phyloP scores from a whole-genome alignment of 129 eudicot species.

The Mikania micrantha region DNA sequence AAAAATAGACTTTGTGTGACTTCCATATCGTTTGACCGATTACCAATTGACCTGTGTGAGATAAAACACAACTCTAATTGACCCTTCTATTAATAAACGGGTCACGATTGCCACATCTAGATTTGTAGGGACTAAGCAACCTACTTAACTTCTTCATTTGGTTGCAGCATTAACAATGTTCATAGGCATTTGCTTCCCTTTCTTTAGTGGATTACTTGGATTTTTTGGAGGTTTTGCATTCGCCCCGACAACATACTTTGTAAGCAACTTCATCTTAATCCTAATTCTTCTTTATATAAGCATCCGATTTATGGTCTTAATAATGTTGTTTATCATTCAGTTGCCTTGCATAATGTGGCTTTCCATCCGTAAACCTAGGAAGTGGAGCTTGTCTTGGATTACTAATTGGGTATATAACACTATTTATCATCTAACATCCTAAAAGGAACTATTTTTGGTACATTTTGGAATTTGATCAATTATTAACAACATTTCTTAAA shows the following conservation, averaged over 20 bases:
- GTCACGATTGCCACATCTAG: not conserved
- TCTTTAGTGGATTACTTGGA: conserved; percentile 14
- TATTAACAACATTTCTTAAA: not conserved
- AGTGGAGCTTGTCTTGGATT: conserved; percentile 8
- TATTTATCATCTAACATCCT: not conserved
- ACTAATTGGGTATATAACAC: conserved; percentile 7
- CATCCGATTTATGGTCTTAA: not conserved
- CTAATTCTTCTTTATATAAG: not conserved
- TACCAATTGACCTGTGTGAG: not conserved
- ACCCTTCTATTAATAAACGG: not conserved
- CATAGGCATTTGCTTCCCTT: conserved; percentile 47
- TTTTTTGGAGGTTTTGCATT: conserved; percentile 17
- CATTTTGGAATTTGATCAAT: not conserved
- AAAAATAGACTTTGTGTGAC: not conserved
- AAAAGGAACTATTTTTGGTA: not conserved
- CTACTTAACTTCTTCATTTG: not conserved
- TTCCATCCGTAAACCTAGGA: not conserved
- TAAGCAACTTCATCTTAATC: not conserved
- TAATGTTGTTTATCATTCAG: not conserved
- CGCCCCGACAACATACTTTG: conserved; percentile 14
- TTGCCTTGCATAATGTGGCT: conserved; percentile 16
- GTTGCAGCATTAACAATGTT: conserved; percentile 63
- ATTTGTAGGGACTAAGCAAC: not conserved
- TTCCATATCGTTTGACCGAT: not conserved
- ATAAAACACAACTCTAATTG: not conserved